A percentile compares a stretch with the other conserved stretches of the same genome.
Evolutionary conservation across 768 basidiomycete genomes (phyloP).

Genomic region (Podaxis rugospora): DNA sequence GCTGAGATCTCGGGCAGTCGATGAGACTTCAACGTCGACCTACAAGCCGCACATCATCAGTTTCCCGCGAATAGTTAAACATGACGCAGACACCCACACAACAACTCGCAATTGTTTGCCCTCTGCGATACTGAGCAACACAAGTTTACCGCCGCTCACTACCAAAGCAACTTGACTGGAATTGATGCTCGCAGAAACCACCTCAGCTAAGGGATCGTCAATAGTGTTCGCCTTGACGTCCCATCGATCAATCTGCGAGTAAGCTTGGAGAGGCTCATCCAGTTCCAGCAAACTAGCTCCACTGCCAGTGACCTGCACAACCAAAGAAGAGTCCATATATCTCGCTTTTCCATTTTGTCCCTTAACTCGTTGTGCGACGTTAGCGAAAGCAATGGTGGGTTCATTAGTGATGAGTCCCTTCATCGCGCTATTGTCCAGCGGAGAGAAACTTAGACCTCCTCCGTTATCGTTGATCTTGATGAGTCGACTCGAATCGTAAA

Average conservation of each 20-base stretch:
- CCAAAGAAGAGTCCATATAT: constrained; percentile 46
- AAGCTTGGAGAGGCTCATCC: constrained; percentile 39
- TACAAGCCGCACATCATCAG: not conserved
- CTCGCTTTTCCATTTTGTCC: constrained; percentile 20
- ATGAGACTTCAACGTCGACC: not conserved
- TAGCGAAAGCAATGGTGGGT: constrained; percentile 63
- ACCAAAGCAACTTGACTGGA: constrained; percentile 64
- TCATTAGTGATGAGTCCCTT: constrained; percentile 41
- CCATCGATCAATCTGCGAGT: constrained; percentile 39
- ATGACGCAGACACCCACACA: constrained; percentile 14
- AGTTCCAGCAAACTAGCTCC: constrained; percentile 55
- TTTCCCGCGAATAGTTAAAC: too few species aligned
- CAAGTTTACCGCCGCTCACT: constrained; percentile 47
- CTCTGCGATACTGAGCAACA: constrained; percentile 44
- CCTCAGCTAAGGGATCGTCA: constrained; percentile 27
- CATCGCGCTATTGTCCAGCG: constrained; percentile 26
- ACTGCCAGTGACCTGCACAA: constrained; percentile 69
- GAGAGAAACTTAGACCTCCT: constrained; percentile 36
- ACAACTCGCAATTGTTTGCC: constrained; percentile 21
- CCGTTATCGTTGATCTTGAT: constrained; percentile 43
- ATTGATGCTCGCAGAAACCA: constrained; percentile 70
- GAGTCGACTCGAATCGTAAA: constrained; percentile 48
- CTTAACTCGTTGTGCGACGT: constrained; percentile 38
- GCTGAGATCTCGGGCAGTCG: constrained; percentile 56
- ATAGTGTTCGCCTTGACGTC: constrained; percentile 6